phyloP scores from a whole-genome alignment of 495 filamentous ascomycete species.

The Chaetomium fimeti region DNA sequence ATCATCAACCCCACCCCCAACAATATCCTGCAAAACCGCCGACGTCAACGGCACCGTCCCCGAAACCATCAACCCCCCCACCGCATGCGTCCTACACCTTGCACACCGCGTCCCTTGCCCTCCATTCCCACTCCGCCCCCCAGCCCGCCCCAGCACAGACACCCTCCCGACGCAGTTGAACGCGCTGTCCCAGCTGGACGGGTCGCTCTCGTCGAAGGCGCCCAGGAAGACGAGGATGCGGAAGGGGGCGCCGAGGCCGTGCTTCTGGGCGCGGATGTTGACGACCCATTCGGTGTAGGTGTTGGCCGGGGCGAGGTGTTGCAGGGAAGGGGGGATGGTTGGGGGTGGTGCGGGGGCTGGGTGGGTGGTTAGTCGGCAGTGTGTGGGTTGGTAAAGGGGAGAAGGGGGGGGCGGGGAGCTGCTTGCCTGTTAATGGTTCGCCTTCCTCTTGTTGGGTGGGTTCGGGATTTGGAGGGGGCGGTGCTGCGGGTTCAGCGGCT shows the following conservation, averaged over 20 bases:
- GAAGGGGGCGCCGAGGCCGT: constrained; percentile 43
- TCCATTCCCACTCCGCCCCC: background rate
- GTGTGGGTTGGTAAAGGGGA: too few species aligned
- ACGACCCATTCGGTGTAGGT: constrained; percentile 47
- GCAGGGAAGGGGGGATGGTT: constrained; percentile 26
- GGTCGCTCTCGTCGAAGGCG: constrained; percentile 29
- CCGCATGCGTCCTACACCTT: constrained; percentile 37
- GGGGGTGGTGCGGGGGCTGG: background rate
- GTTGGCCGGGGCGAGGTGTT: constrained; percentile 35
- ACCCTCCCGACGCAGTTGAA: constrained; percentile 44
- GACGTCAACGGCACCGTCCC: constrained; percentile 45
- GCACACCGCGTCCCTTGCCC: constrained; percentile 32
- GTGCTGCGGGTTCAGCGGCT: background rate
- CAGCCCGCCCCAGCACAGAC: constrained; percentile 38
- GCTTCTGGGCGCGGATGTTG: constrained; percentile 45
- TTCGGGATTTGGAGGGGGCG: background rate
- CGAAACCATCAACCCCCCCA: constrained; percentile 35
- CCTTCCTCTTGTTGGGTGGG: background rate
- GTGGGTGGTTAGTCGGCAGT: background rate
- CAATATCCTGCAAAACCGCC: constrained; percentile 41
- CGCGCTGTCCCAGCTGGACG: constrained; percentile 34
- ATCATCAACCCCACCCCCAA: constrained; percentile 24
- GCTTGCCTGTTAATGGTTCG: background rate
- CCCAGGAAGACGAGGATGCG: constrained; percentile 46
- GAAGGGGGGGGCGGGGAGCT: too few species aligned